Percentiles rank a stretch among this genome's conserved stretches.
phyloP scores from a whole-genome alignment of 2,329 filamentous ascomycete species.

The Lojkania enalia region DNA sequence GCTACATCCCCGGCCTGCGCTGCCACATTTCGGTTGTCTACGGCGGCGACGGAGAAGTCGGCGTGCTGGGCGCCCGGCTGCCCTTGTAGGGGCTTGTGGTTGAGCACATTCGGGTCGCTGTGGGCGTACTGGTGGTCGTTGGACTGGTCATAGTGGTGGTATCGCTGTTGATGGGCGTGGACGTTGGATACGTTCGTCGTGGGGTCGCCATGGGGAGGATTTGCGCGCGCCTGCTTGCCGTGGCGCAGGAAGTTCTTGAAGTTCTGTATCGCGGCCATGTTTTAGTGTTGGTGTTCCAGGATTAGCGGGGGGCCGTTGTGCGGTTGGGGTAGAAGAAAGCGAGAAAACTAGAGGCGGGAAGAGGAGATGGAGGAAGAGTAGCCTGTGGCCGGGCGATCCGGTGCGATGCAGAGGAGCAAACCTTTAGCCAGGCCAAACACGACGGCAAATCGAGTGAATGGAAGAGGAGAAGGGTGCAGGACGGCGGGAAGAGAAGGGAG shows the following conservation, averaged over 20 bases:
- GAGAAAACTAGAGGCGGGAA: conserved; percentile 19
- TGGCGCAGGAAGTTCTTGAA: conserved; percentile 98
- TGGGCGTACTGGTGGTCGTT: conserved; percentile 60
- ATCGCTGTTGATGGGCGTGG: conserved; percentile 65
- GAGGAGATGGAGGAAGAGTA: conserved; percentile 9
- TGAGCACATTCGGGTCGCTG: conserved; percentile 64
- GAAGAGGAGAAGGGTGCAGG: conserved; percentile 1
- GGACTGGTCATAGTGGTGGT: conserved; percentile 56
- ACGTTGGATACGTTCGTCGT: conserved; percentile 66
- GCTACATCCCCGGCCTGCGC: conserved; percentile 69
- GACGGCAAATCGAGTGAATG: conserved; percentile 18
- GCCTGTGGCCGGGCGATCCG: too few relatives aligned
- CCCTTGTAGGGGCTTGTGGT: conserved; percentile 57
- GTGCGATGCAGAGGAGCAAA: too few relatives aligned
- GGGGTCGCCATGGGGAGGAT: conserved; percentile 61
- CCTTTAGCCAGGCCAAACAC: not conserved
- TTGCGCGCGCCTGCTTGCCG: conserved; percentile 87
- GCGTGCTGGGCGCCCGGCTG: conserved; percentile 52
- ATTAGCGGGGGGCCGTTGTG: conserved; percentile 2
- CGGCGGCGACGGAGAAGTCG: conserved; percentile 66
- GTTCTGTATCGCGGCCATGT: conserved; percentile 81
- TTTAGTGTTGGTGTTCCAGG: not conserved
- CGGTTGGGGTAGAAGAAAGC: conserved; percentile 7
- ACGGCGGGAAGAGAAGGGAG: conserved; percentile 4
- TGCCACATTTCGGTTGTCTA: conserved; percentile 65